phyloP scores from a whole-genome alignment of 345 rosid genomes.

The Citrus cavaleriei region DNA sequence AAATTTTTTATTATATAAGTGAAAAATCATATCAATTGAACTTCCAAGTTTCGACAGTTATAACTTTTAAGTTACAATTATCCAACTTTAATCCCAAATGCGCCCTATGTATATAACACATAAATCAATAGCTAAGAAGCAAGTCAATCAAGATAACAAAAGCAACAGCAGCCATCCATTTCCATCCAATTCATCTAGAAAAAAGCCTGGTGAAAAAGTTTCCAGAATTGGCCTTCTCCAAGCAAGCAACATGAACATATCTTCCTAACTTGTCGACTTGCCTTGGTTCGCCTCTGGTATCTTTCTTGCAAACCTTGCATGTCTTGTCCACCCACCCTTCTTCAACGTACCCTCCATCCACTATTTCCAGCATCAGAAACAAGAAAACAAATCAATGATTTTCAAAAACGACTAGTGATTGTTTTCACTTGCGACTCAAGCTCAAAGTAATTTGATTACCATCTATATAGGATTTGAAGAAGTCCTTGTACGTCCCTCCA shows the following conservation, averaged over 20 bases:
- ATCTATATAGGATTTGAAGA: constrained; percentile 84
- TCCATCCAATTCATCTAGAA: constrained; percentile 30
- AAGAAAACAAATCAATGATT: neutral
- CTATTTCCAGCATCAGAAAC: constrained; percentile 24
- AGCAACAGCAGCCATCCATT: neutral
- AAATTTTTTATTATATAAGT: too few species aligned
- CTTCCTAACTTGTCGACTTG: constrained; percentile 80
- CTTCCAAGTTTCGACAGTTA: accelerated
- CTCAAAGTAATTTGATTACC: constrained; percentile 31
- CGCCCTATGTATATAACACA: too few species aligned
- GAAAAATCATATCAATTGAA: accelerated
- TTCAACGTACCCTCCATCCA: constrained; percentile 69
- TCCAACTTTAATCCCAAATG: accelerated
- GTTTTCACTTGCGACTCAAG: neutral
- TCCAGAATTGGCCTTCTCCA: constrained; percentile 58
- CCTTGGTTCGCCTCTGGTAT: constrained; percentile 68
- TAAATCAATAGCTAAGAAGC: neutral
- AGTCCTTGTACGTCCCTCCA: constrained; percentile 92
- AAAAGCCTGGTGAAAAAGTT: constrained; percentile 75
- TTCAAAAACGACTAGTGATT: neutral
- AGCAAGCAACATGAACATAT: constrained; percentile 69
- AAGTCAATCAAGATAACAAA: neutral
- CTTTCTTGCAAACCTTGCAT: constrained; percentile 87
- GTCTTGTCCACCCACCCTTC: constrained; percentile 94
- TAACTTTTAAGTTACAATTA: accelerated